Base-by-base conservation (phyloP, 2,329 filamentous ascomycete species). In the Xylariomycetidae sp. region DNA sequence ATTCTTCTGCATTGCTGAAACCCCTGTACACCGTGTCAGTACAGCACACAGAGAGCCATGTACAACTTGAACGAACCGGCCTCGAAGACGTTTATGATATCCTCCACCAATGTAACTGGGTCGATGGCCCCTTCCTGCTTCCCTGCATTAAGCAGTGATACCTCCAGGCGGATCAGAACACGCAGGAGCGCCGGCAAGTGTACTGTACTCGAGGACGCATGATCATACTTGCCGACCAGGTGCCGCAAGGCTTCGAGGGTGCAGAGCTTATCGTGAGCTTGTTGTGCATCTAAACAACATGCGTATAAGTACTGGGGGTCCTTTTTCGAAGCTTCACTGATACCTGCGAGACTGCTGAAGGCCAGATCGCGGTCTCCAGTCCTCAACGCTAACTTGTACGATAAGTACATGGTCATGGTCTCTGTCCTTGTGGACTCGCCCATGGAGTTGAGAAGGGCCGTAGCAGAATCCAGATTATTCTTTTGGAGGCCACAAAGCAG, bases 271-370 rank as follows among this genome's bases (percentile, higher is more conserved):
- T 86, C 74, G 0, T 78, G 76, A 1, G 65, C 63, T 41, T 76
- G 67, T 31, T 88, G 79, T 3, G 86, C 82, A 54, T 93, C 86
- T 18, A 86, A 63, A 15, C 86, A 75, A 47, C 88, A 95, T 1
- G 86, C 84, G 43, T 89, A 87, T 1, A 95, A 65, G 26, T 87
- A 74, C 10, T 77, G 76, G 14, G 67, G 64, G 20, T 79, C 72
- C 15, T 71, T 67, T 1, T 63, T 54, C 0, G 68, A 64, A 6
- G 64, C 54, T n/a, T 65, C 65, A 35, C 68, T 71, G 17, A 95
- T 61, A 2, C 60, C 55, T 17, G 76, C 63, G 3, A 94, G 68
- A 49, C 80, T 85, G 28, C 77, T 68, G 14, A 65, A 57, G n/a
- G 81, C 81, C 53, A 70, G 52, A 1, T 75, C 68, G 23, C 60